Evolutionary conservation across 164 flowering plant genomes (phyloP).

Genomic region (Cinnamomum micranthum): DNA sequence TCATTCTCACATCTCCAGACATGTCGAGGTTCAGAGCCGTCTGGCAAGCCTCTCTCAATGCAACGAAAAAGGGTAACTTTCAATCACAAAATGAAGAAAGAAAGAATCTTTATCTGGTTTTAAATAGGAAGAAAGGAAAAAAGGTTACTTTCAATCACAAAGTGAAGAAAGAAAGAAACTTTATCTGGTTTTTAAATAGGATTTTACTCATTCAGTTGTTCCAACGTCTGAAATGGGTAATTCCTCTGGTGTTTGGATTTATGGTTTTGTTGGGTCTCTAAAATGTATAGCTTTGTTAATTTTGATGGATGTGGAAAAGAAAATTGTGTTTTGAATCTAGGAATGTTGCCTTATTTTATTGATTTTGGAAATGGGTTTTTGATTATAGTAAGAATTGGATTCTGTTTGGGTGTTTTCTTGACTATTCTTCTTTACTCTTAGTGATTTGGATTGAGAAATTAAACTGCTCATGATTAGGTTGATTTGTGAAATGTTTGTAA

Average conservation of each 20-base stretch:
- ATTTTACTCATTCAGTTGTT: neutral
- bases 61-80: conserved; percentile 75
- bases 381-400: neutral
- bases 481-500: neutral
- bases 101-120: neutral
- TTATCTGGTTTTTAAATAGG: neutral
- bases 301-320: neutral
- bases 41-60: conserved; percentile 74
- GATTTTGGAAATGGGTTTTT: conserved; percentile 1
- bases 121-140: neutral
- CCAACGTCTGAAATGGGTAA: neutral
- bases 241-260: neutral
- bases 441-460: too few relatives aligned
- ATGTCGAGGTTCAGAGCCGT: conserved; percentile 83
- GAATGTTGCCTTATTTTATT: neutral
- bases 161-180: neutral
- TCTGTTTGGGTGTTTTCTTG: neutral
- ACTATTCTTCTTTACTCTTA: too few relatives aligned
- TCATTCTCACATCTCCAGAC: too few relatives aligned
- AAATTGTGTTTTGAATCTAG: neutral
- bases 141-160: conserved; percentile 37
- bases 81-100: neutral
- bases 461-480: neutral
- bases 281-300: neutral
- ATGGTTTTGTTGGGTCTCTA: neutral